Evolutionary conservation across 306 rosid species (phyloP), one percentile per base, ranked within the genome.

Genomic region (Cucumis hystrix): DNA sequence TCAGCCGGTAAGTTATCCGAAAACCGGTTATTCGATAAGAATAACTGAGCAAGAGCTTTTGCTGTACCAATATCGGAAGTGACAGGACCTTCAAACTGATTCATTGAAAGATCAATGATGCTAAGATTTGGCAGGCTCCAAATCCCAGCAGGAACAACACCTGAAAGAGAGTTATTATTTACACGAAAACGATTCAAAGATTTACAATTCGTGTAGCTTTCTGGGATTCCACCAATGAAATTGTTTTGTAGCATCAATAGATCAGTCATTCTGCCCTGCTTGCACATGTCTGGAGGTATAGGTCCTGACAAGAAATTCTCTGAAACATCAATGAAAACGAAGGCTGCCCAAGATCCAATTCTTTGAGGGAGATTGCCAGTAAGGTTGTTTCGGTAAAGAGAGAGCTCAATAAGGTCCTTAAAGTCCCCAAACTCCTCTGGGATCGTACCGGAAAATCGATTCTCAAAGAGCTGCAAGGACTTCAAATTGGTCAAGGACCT

Each of bases 231-330:
- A 30, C 97, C 98, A 33, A 63, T 83, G 87, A 93, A 90, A 11
- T 83, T 85, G 86, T 93, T 93, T 83, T 93, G 86, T 57, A 89
- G 80, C 57, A 91, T 8, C 0, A 82, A 81, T 54, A 93, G 74
- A 3, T 63, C 83, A 0, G 23, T 20, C 79, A 91, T 83, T 23
- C 8, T 76, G 40, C 83, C 87, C 77, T 86, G 88, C 77, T 81
- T 90, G 86, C 98, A 93, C 97, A 93, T 84, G 49, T 80, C 83
- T 59, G 97, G 87, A 7, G 96, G 98, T 51, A 93, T 88, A 52
- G 87, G 80, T 54, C 98, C 98, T 0, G 87, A 77, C 49, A 93
- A 80, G 13, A 67, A 89, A 68, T 93, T 93, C 80, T 93, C 97
- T 4, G 98, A 86, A 49, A 87, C 90, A 79, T 93, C 98, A 67